Evolutionary conservation across 2,329 filamentous ascomycete genomes (phyloP).

Genomic region (Chaetomium globosum): DNA sequence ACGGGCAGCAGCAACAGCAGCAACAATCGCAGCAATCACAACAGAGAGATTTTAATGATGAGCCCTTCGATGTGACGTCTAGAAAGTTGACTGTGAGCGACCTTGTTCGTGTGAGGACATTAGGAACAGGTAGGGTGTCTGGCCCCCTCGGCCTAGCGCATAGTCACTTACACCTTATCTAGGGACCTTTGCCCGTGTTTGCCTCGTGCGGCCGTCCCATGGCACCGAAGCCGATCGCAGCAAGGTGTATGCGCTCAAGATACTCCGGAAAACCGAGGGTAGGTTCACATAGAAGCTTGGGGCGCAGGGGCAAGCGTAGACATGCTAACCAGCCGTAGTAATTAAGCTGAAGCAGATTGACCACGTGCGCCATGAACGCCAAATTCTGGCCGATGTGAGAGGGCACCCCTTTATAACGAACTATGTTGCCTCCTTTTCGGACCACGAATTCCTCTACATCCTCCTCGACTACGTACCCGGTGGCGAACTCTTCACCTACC

Average conservation of each 20-base stretch:
- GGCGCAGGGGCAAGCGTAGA: neutral
- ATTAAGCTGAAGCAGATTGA: constrained; percentile 85
- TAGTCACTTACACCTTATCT: constrained; percentile 20
- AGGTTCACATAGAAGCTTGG: constrained; percentile 16
- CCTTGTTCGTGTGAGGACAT: constrained; percentile 73
- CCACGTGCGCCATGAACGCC: constrained; percentile 81
- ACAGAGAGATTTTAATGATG: constrained; percentile 22
- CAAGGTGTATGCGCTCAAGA: constrained; percentile 80
- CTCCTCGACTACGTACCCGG: constrained; percentile 81
- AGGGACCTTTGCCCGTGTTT: constrained; percentile 82
- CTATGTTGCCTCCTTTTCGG: constrained; percentile 76
- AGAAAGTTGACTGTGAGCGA: constrained; percentile 54
- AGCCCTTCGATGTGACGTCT: constrained; percentile 32
- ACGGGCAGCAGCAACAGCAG: constrained; percentile 26
- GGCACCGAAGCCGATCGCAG: constrained; percentile 55
- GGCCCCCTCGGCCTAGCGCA: neutral
- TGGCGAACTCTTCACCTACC: constrained; percentile 82
- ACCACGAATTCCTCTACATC: constrained; percentile 78
- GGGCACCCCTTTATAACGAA: constrained; percentile 84
- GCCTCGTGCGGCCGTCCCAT: constrained; percentile 68
- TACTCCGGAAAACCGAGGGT: constrained; percentile 67
- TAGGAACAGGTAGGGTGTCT: constrained; percentile 68
- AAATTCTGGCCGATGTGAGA: constrained; percentile 74
- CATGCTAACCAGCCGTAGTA: constrained; percentile 48
- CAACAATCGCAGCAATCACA: constrained; percentile 31